Conservation (phyloP, 345 rosid genomes). For the Rhodamnia argentea region DNA sequence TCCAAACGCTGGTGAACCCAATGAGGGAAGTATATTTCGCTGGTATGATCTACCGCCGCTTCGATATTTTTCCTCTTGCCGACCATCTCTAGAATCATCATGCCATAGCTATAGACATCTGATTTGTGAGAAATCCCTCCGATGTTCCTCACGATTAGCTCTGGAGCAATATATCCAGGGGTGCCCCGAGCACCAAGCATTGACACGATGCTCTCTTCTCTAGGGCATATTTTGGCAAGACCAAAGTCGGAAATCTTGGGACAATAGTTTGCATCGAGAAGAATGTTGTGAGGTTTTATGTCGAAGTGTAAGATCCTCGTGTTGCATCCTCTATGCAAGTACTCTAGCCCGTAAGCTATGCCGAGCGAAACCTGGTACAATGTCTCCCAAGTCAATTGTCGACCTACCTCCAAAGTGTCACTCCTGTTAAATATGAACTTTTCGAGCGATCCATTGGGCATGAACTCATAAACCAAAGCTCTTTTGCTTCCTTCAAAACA, state of each 20-base stretch:
- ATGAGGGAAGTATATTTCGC: neutral
- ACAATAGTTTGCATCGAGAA: slow-evolving; percentile 20
- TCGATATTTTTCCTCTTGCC: neutral
- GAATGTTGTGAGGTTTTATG: slow-evolving; percentile 43
- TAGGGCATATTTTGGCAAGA: slow-evolving; percentile 27
- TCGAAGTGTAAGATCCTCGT: slow-evolving; percentile 30
- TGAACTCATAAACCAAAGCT: slow-evolving; percentile 24
- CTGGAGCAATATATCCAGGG: slow-evolving; percentile 26
- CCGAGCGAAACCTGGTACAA: slow-evolving; percentile 13
- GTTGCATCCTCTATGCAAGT: slow-evolving; percentile 30
- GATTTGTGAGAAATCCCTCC: slow-evolving; percentile 29
- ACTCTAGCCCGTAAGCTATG: slow-evolving; percentile 29
- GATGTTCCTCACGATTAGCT: slow-evolving; percentile 15
- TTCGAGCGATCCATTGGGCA: slow-evolving; percentile 28
- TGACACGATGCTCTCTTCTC: slow-evolving; percentile 19
- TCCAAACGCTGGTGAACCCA: neutral
- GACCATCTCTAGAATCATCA: slow-evolving; percentile 8
- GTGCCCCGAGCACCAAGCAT: slow-evolving; percentile 17
- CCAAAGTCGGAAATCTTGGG: slow-evolving; percentile 43
- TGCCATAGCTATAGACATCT: slow-evolving; percentile 25
- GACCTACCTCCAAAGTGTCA: neutral
- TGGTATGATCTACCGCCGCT: neutral
- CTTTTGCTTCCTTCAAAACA: slow-evolving; percentile 12
- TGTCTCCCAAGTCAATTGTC: slow-evolving; percentile 2
- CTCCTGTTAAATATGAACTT: slow-evolving; percentile 5